Evolutionary conservation across 352 stramenopile genomes (phyloP).

Genomic region (Phytophthora hibernalis): DNA sequence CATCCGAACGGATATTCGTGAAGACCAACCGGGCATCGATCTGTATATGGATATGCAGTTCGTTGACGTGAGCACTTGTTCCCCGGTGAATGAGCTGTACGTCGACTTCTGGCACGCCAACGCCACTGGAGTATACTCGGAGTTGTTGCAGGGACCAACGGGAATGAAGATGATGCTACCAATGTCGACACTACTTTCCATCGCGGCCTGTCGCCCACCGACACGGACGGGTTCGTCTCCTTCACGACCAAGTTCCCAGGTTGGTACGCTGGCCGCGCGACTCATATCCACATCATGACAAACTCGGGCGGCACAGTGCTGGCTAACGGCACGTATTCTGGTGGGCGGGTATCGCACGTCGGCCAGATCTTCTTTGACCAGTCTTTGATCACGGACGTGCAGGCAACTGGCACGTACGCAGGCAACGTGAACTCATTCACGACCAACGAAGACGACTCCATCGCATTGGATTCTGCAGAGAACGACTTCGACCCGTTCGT

Average conservation of each 20-base stretch:
- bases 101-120: conserved; percentile 31
- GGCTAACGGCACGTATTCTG: conserved; percentile 24
- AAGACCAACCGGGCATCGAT: conserved; percentile 32
- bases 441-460: conserved; percentile 27
- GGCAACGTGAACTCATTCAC: conserved; percentile 17
- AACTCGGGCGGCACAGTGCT: conserved; percentile 23
- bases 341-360: conserved; percentile 23
- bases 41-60: conserved; percentile 33
- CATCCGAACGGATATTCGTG: conserved; percentile 31
- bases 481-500: conserved; percentile 33
- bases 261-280: conserved; percentile 22
- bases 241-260: conserved; percentile 37
- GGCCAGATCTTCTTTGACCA: conserved; percentile 38
- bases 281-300: conserved; percentile 33
- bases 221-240: conserved; percentile 28
- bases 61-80: conserved; percentile 32
- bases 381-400: conserved; percentile 29
- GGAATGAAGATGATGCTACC: conserved; percentile 17
- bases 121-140: conserved; percentile 26
- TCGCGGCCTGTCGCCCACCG: conserved; percentile 23
- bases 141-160: conserved; percentile 28
- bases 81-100: conserved; percentile 25
- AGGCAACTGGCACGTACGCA: conserved; percentile 22
- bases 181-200: conserved; percentile 29
- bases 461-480: conserved; percentile 12